Base-by-base conservation (phyloP, 352 stramenopile species). In the Globisporangium cylindrosporum region DNA sequence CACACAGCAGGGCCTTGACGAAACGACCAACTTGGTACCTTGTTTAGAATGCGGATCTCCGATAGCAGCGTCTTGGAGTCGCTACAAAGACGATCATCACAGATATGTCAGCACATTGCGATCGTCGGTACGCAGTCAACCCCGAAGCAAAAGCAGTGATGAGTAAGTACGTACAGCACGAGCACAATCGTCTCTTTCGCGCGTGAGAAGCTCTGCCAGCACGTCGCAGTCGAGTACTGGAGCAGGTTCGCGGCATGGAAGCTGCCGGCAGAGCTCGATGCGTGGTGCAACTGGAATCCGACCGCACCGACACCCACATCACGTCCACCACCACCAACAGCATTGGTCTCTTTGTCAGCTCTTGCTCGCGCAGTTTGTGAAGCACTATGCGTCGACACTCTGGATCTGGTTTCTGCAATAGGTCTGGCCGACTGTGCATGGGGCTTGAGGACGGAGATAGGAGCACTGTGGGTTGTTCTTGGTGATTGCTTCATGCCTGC, bases 21-120 rank as follows among this genome's bases (percentile, higher is more conserved):
- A 32, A 36, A 36, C 18, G 10, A 51, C 4, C 43, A 51, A 1
- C 18, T 51, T 51, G 43, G 18, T 49, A 85, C 84, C 75, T 91
- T 91, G 72, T 93, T 93, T 24, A 91, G 67, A 38, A 93, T 78
- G 32, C 81, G 77, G n/a, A 93, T 70, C 67, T 93, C 82, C 0
- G 82, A 85, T 59, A 93, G 41, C 57, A 93, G 62, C 56, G 85
- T 84, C 74, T 93, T 93, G 6, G 68, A 64, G 14, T 85, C 77
- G 4, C 84, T 92, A 48, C 56, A 51, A 29, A 25, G 25, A 59
- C 0, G 5, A 55, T 0, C 22, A 12, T 27, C 36, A 67, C 14
- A 7, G 32, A 36, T 6, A 46, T 14, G 34, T 12, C 15, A 46
- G 34, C 58, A 59, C 22, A 29, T 7, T 49, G 4, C 5, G 43